A percentile compares a stretch with the other conserved stretches of the same genome.
These are phyloP conservation scores for Populus pruinosa DNA, from an alignment of 345 rosid species.

Conservation along the genomic window DNA sequence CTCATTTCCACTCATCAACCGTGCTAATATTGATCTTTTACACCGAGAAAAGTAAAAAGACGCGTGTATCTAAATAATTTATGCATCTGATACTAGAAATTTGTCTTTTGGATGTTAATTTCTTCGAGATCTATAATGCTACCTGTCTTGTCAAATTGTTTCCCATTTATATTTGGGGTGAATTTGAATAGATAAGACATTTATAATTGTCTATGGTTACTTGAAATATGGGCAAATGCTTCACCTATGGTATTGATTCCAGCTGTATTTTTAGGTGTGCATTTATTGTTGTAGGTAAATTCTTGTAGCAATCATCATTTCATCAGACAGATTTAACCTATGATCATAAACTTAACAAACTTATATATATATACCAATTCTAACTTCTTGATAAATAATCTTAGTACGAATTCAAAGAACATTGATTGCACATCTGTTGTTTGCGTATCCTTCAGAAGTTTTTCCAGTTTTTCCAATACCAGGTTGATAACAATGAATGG, in stretches of 20 bases:
- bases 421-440: background rate
- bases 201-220: background rate
- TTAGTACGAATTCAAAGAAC: background rate
- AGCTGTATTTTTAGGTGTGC: slow-evolving; percentile 7
- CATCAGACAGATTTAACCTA: background rate
- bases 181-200: background rate
- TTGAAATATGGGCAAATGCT: background rate
- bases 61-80: background rate
- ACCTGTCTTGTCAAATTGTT: background rate
- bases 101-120: background rate
- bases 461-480: background rate
- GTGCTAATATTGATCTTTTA: background rate
- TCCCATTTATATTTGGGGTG: background rate
- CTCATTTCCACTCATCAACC: background rate
- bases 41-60: background rate
- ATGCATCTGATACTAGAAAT: background rate
- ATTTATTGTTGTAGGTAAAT: slow-evolving; percentile 4
- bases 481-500: background rate
- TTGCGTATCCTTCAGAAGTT: background rate
- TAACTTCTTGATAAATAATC: background rate
- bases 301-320: background rate
- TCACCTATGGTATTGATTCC: background rate
- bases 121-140: background rate
- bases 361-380: background rate
- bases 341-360: background rate